Evolutionary conservation across 2,329 filamentous ascomycete species (phyloP).

Genomic region (Fusarium guadeloupense): DNA sequence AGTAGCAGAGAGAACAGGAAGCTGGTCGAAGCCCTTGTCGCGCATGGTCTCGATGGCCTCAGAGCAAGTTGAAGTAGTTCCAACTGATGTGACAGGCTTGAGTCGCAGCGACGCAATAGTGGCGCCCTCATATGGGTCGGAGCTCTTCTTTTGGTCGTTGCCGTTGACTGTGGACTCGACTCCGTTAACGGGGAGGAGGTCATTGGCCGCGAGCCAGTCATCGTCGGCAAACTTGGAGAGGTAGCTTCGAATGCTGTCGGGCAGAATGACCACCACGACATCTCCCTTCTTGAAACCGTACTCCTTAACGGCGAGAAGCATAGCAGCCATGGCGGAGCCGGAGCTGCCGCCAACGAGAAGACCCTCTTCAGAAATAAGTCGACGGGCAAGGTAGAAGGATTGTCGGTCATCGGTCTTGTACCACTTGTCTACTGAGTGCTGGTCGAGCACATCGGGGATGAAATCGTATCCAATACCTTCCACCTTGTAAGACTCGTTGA

Average conservation of each 20-base stretch:
- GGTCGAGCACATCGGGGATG: slow-evolving; percentile 91
- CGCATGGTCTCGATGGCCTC: slow-evolving; percentile 98
- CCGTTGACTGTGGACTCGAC: slow-evolving; percentile 58
- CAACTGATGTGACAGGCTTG: slow-evolving; percentile 91
- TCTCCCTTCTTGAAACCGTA: slow-evolving; percentile 82
- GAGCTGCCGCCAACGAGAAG: slow-evolving; percentile 93
- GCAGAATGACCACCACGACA: slow-evolving; percentile 88
- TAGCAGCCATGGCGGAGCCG: slow-evolving; percentile 88
- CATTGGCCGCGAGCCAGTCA: slow-evolving; percentile 97
- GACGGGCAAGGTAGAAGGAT: slow-evolving; percentile 88
- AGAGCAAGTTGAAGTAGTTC: slow-evolving; percentile 74
- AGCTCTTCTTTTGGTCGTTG: slow-evolving; percentile 50
- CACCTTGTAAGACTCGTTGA: slow-evolving; percentile 92
- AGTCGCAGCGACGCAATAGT: slow-evolving; percentile 85
- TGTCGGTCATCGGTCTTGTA: slow-evolving; percentile 97
- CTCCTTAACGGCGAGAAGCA: slow-evolving; percentile 80
- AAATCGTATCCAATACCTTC: slow-evolving; percentile 99
- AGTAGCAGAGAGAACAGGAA: slow-evolving; percentile 81
- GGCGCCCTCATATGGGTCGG: slow-evolving; percentile 78
- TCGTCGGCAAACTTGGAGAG: slow-evolving; percentile 98
- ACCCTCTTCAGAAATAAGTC: slow-evolving; percentile 93
- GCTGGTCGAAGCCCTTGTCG: slow-evolving; percentile 96
- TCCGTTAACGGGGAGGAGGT: slow-evolving; percentile 75
- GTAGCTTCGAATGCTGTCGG: slow-evolving; percentile 97
- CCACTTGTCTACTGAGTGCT: slow-evolving; percentile 85